Evolutionary conservation across 768 basidiomycete genomes (phyloP), one percentile per base, ranked within the genome.

Genomic region (Podaxis sp.): DNA sequence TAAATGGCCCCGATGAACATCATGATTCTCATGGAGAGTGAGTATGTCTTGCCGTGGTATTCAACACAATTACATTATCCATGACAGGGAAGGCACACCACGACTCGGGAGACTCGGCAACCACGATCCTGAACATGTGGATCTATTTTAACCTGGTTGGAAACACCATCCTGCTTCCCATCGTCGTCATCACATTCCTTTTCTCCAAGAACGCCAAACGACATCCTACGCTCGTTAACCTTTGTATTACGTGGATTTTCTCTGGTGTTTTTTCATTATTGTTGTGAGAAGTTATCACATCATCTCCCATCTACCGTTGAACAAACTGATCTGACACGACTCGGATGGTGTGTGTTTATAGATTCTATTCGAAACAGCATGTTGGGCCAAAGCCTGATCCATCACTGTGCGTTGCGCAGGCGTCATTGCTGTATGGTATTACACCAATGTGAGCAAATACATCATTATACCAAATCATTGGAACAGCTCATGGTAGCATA

Each of bases 211-310:
- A 71, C 3, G 76, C 66, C 0, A 73, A 71, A 49, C 75, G 80
- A 49, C 80, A 81, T 64, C 77, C 78, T 1, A 76, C 77, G 1
- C 69, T 84, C 44, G 71, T 84, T 49, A 83, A 82, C 58, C 69
- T 82, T 2, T 81, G 79, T 64, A 73, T 80, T 26, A 79, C 78
- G 10, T 82, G 80, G 80, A 80, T 82, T 17, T 66, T 83, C 20
- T 77, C 80, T 3, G 80, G 79, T 2, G 67, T 80, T 22, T 77
- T 75, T 60, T 76, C 78, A 11, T 69, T 77, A 3, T 66, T 84
- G 37, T 72, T 84, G 80, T 82, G 63, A 70, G 80, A 20, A 24
- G 7, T 13, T 7, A 17, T 53, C 13, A 26, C 3, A 20, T 11
- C 20, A 12, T 33, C 6, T 33, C 52, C n/a, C 0, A 4, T 38